Evolutionary conservation across 202 grass and related monocot species (phyloP), one percentile per base, ranked within the genome.

Genomic region (Eragrostis tef): DNA sequence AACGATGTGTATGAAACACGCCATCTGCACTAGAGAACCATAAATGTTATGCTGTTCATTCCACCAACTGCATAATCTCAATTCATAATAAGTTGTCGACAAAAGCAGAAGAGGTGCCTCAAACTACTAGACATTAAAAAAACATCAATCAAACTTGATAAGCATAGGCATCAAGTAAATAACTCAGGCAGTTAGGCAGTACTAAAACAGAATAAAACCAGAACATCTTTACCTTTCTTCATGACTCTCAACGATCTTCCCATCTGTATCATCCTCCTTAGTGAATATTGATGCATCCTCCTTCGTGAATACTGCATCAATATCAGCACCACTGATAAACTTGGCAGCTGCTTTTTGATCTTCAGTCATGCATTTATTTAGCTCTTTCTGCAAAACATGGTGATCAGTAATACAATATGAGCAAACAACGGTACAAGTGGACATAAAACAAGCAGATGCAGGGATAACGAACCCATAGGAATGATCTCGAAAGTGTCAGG

Each of bases 281-380:
- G 29, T 31, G 29, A 31, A 31, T 31, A 31, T 31, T 31, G 2
- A 2, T 31, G 29, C 61, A 44, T 52, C 69, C 27, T 41, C 74
- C 45, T 45, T 80, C 17, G 6, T 36, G 72, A 88, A 79, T 62
- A 75, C 1, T 24, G 62, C 69, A 63, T 84, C 75, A 75, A 88
- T 88, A 75, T 84, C 86, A 79, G 68, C 53, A 62, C 44, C 61
- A 84, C 44, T 69, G 14, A 88, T 80, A 19, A 6, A 14, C 29
- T 52, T 67, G 31, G 52, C 44, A 45, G 49, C 27, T 22, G 49
- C 42, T 67, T 83, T 26, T 20, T 49, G 67, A 66, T 88, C 80
- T 45, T 84, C 42, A 15, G 21, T 29, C 81, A 88, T 84, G 69
- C 43, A 45, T 79, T 68, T 88, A 61, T 61, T 84, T 7, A 88